Base-by-base conservation (phyloP, 345 rosid species). In the Melastoma malabathricum region DNA sequence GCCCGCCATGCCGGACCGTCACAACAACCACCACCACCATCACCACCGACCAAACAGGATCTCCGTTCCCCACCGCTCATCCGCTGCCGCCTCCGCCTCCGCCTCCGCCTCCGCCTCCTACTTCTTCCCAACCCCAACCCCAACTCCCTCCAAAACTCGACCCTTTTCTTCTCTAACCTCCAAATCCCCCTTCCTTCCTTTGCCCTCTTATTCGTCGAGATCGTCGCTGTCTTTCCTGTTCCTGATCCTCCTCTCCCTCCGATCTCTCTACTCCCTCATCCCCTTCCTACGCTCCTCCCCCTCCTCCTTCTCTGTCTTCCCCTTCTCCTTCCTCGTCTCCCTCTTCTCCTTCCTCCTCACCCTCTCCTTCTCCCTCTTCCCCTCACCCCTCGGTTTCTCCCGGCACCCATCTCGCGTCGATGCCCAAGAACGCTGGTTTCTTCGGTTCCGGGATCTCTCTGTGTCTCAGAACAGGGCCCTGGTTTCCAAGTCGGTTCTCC, bases 31-130 rank as follows among this genome's bases (percentile, higher is more conserved):
- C 66, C 80, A 68, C 54, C 83, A 68, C 38, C 89, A 62, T 0
- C 85, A 72, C 46, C 83, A 74, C 63, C 88, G 84, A 46, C 95
- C 88, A 4, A 66, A 78, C 48, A 94, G 94, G 52, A 66, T 89
- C 15, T 72, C 87, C 12, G 23, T 85, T 14, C 94, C 95, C 17
- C 56, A 64, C 13, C 80, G 82, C 14, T 13, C 66, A 41, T 2
- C 64, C 31, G 1, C 46, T 13, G 44, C 66, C 50, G 4, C 58
- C 50, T 12, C 44, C 44, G 38, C 55, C n/a, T n/a, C n/a, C n/a
- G n/a, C n/a, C n/a, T n/a, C 44, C 44, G 38, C 55, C 60, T 75
- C 82, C 51, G 83, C 79, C 8, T 18, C 52, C 13, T 75, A 66
- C 64, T 67, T 72, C 0, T 69, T 59, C 41, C 38, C 73, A 27